Base-by-base conservation (phyloP, 73 alveolate species). In the Durusdinium trenchii region DNA sequence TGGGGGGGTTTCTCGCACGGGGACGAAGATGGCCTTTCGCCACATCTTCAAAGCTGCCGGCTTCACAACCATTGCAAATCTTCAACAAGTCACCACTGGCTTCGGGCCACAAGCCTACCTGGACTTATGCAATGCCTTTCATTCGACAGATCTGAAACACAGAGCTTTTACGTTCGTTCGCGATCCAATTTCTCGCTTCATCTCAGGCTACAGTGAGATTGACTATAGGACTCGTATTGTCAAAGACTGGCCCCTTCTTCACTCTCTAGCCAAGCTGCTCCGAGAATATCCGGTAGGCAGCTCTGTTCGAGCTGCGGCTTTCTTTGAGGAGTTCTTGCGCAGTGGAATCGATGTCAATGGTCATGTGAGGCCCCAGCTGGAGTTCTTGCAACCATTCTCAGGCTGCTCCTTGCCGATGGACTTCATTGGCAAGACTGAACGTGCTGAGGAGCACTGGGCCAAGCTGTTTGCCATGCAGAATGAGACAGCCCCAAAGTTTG, bases 161-260 rank as follows among this genome's bases (percentile, higher is more conserved):
- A n/a, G 69, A n/a, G 94, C 76, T 52, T 84, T 84, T 57, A 51
- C 95, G 38, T 86, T 86, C 47, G 95, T 86, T 4, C 82, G 95
- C 6, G 83, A 86, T 60, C 95, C 95, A 14, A 86, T 86, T 45
- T 20, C 84, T 38, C 95, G 95, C 18, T 86, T 86, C 62, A 60
- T 86, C 48, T 60, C 95, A 35, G 95, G 95, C 64, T 86, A 86
- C 46, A 28, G 46, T 5, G 95, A 86, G 95, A 36, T 86, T 42
- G 95, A 86, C 47, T 23, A 52, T 38, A 12, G 78, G 36, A 18
- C 69, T 0, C 94, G 94, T 51, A 36, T 45, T 36, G 94, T 51
- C 10, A 28, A 12, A 6, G 86, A 42, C 23, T 75, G 86, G 86
- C 75, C 94, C 36, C 6, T 4, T 6, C 52, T 20, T 35, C 45